A percentile compares a stretch with the other conserved stretches of the same genome.
Evolutionary conservation across 2,329 filamentous ascomycete genomes (phyloP).

Genomic region (Sporothrix inflata): DNA sequence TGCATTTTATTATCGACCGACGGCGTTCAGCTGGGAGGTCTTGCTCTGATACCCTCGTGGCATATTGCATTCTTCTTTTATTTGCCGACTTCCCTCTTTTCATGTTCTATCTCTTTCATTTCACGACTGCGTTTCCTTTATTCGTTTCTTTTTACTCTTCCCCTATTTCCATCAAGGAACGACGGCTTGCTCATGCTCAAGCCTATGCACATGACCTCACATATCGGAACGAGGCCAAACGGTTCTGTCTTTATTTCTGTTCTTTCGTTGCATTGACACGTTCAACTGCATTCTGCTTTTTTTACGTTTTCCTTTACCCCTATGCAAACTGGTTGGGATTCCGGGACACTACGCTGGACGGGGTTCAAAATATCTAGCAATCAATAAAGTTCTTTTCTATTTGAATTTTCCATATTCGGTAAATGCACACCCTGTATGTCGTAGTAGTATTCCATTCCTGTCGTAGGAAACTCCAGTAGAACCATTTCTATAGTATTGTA

Average conservation of each 20-base stretch:
- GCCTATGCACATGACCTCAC: background rate
- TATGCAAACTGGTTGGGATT: constrained; percentile 9
- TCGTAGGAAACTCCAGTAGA: background rate
- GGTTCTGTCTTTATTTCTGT: background rate
- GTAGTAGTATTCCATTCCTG: background rate
- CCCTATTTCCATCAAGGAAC: background rate
- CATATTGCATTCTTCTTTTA: constrained; percentile 32
- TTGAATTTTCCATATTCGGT: background rate
- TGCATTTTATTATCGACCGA: constrained; percentile 25
- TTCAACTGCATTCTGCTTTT: background rate
- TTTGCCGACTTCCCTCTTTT: background rate
- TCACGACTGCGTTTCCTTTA: background rate
- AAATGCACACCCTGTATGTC: background rate
- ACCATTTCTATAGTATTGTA: too few relatives aligned
- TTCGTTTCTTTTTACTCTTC: background rate
- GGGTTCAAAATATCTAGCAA: constrained; percentile 4
- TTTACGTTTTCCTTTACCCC: background rate
- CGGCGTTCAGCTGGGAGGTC: constrained; percentile 35
- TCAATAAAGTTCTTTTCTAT: background rate
- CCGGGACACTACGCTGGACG: constrained; percentile 23
- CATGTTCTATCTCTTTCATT: background rate
- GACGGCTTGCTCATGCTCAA: background rate
- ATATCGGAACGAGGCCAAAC: background rate
- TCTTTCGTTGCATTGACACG: background rate
- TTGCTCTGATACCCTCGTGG: constrained; percentile 32